Conservation (phyloP, 2,329 filamentous ascomycete species). For the Dactylella cylindrospora region DNA sequence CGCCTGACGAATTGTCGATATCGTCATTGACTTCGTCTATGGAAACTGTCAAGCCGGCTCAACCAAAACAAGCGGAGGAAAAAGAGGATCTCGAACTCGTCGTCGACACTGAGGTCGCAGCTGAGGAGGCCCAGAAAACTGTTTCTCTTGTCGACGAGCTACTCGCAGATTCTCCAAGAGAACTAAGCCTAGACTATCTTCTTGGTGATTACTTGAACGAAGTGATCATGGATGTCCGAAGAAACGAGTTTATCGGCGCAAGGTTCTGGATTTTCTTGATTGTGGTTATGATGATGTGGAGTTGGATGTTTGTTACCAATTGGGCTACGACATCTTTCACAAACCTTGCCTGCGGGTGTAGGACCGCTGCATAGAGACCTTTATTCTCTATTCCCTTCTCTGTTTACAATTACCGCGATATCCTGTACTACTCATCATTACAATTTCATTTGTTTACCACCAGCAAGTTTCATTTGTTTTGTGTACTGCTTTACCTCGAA, state of each 20-base stretch:
- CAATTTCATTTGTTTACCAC: no score
- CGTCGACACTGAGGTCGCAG: conserved; percentile 6
- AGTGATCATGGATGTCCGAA: conserved; percentile 36
- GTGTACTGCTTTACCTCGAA: no score
- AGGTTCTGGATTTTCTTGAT: conserved; percentile 42
- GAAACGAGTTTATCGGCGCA: conserved; percentile 37
- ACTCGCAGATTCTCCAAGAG: conserved; percentile 2
- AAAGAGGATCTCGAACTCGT: conserved; percentile 10
- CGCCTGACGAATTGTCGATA: conserved; percentile 31
- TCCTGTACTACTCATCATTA: no score
- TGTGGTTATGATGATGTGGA: conserved; percentile 40
- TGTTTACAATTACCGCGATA: no score
- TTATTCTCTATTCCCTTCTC: no score
- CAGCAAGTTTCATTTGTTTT: no score
- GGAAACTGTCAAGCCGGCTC: conserved; percentile 24
- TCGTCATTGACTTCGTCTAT: conserved; percentile 36
- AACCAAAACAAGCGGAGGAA: conserved; percentile 7
- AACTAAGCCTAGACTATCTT: conserved; percentile 41
- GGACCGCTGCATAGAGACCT: no score
- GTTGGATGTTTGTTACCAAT: conserved; percentile 41
- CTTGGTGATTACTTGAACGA: conserved; percentile 41
- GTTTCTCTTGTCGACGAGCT: conserved; percentile 7
- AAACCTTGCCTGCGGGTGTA: conserved; percentile 27
- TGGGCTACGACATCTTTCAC: conserved; percentile 25
- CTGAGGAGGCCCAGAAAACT: not conserved